Evolutionary conservation across 2,329 filamentous ascomycete species (phyloP).

Genomic region (Coniella lustricola): DNA sequence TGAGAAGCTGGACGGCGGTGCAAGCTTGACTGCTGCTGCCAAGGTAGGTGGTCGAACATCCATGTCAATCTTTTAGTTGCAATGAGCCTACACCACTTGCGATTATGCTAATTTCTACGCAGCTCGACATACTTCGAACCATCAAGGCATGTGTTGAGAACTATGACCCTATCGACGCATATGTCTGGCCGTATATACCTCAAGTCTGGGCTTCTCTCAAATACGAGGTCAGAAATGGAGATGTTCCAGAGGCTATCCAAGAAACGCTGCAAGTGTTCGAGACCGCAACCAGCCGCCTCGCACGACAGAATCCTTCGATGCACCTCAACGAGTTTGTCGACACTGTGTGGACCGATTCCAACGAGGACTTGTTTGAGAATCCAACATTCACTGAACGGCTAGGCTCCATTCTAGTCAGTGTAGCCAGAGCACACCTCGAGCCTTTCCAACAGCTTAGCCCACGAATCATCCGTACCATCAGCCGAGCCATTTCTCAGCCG

Average conservation of each 20-base stretch:
- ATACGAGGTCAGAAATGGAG: slow-evolving; percentile 56
- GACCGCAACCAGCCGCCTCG: slow-evolving; percentile 35
- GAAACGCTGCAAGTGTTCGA: slow-evolving; percentile 48
- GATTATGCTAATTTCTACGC: neutral
- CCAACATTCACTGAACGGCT: slow-evolving; percentile 45
- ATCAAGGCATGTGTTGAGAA: slow-evolving; percentile 45
- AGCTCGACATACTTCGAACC: slow-evolving; percentile 50
- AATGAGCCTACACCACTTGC: neutral
- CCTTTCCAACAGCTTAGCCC: slow-evolving; percentile 43
- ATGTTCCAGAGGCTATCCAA: slow-evolving; percentile 50
- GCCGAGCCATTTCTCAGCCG: slow-evolving; percentile 42
- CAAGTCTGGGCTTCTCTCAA: slow-evolving; percentile 55
- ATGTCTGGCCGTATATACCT: slow-evolving; percentile 40
- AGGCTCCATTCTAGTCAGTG: slow-evolving; percentile 13
- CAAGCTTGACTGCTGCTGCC: slow-evolving; percentile 50
- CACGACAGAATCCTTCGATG: slow-evolving; percentile 15
- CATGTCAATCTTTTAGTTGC: no score
- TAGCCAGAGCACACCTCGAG: slow-evolving; percentile 33
- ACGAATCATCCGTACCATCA: slow-evolving; percentile 39
- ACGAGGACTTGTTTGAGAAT: slow-evolving; percentile 43
- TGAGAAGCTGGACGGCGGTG: slow-evolving; percentile 51
- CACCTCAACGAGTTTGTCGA: slow-evolving; percentile 40
- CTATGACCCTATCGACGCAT: slow-evolving; percentile 40
- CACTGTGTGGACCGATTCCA: slow-evolving; percentile 45
- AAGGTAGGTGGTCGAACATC: slow-evolving; percentile 34